These are phyloP conservation scores for Lippia alba DNA, from an alignment of 305 asterid species.

Conservation along the genomic window DNA sequence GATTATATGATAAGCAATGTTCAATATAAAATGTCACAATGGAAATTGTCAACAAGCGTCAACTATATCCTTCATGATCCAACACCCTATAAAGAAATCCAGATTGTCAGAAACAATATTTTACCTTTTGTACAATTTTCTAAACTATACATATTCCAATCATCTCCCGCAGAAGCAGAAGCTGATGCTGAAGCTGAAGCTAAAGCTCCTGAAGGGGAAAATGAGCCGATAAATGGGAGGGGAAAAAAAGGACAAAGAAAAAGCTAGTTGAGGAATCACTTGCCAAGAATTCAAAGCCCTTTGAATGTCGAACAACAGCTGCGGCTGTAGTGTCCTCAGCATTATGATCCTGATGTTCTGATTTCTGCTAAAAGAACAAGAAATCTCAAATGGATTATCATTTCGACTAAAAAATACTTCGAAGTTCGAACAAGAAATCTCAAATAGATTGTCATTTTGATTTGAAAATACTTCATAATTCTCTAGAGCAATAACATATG, in stretches of 20 bases:
- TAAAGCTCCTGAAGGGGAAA: constrained; percentile 8
- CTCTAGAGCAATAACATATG: background rate
- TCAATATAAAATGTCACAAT: background rate
- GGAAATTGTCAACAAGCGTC: background rate
- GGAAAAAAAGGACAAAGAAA: too few species aligned
- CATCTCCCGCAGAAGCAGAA: constrained; percentile 10
- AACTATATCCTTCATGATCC: constrained; percentile 19
- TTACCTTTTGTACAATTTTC: constrained; percentile 1
- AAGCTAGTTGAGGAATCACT: background rate
- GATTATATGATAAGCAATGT: background rate
- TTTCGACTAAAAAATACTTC: too few species aligned
- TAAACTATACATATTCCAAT: constrained; percentile 26
- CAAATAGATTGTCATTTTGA: too few species aligned
- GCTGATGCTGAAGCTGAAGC: too few species aligned
- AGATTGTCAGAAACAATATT: constrained; percentile 1
- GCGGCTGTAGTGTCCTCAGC: background rate
- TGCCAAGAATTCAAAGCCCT: constrained; percentile 7
- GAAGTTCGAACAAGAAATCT: too few species aligned
- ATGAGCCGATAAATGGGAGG: background rate
- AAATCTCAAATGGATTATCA: too few species aligned
- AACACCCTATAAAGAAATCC: constrained; percentile 4
- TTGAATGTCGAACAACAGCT: background rate
- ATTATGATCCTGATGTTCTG: constrained; percentile 32
- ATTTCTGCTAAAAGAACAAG: constrained; percentile 20
- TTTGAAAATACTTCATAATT: too few species aligned